Evolutionary conservation across 2,329 filamentous ascomycete species (phyloP).

Genomic region (Cladosporium colombiae): DNA sequence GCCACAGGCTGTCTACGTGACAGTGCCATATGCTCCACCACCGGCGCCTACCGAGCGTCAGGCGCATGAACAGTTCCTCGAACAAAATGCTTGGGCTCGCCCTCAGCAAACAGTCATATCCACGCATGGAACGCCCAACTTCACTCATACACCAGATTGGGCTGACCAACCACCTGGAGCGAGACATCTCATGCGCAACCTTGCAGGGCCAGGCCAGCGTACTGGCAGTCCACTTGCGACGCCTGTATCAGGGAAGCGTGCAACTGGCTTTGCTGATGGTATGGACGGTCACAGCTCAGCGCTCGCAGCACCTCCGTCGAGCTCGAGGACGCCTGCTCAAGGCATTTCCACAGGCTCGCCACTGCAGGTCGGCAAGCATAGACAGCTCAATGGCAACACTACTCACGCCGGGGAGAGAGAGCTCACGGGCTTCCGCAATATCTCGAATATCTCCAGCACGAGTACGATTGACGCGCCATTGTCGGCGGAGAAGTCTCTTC

Average conservation of each 20-base stretch:
- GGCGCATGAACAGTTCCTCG: slow-evolving; percentile 72
- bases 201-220: slow-evolving; percentile 24
- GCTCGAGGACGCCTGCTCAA: neutral
- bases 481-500: slow-evolving; percentile 29
- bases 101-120: slow-evolving; percentile 79
- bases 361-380: slow-evolving; percentile 31
- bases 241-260: slow-evolving; percentile 31
- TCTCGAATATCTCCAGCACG: slow-evolving; percentile 41
- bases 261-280: slow-evolving; percentile 24
- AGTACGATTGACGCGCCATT: slow-evolving; percentile 37
- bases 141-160: slow-evolving; percentile 39
- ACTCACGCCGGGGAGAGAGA: slow-evolving; percentile 36
- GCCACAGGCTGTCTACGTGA: slow-evolving; percentile 1
- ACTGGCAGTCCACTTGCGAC: slow-evolving; percentile 34
- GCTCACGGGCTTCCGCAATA: slow-evolving; percentile 16
- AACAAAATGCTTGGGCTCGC: slow-evolving; percentile 90
- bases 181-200: slow-evolving; percentile 33
- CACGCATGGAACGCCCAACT: slow-evolving; percentile 31
- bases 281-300: slow-evolving; percentile 12
- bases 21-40: neutral
- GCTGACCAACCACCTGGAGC: slow-evolving; percentile 29
- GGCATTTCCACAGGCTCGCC: slow-evolving; percentile 26
- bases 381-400: slow-evolving; percentile 27
- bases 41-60: slow-evolving; percentile 34
- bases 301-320: slow-evolving; percentile 10